Conservation (phyloP, 73 alveolate species). For the Tetrahymena borealis region DNA sequence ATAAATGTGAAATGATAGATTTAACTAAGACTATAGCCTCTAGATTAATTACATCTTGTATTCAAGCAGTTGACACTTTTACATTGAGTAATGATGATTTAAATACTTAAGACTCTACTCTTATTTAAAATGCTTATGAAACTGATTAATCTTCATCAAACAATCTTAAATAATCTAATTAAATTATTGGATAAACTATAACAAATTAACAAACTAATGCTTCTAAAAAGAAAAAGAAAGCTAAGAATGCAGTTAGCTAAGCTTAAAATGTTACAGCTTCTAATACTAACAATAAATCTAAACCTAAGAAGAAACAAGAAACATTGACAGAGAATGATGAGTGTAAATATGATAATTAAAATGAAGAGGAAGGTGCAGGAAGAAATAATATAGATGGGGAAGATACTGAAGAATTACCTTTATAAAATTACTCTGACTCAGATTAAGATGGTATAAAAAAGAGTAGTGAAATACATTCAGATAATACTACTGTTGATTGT, state of each 20-base stretch:
- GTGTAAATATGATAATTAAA: background rate
- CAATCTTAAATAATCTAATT: background rate
- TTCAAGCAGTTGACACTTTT: background rate
- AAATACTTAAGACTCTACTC: background rate
- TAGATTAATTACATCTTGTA: background rate
- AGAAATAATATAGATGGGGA: background rate
- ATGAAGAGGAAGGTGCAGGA: background rate
- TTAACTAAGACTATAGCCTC: background rate
- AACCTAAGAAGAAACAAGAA: background rate
- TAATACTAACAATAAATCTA: background rate
- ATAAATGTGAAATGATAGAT: background rate
- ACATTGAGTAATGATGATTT: background rate
- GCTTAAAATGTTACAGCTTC: background rate
- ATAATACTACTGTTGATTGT: background rate
- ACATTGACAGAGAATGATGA: background rate
- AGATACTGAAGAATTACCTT: background rate
- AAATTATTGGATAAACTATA: background rate
- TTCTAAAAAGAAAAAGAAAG: background rate
- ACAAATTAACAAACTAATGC: background rate
- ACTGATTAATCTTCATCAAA: background rate
- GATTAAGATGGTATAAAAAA: background rate
- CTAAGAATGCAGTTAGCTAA: no score
- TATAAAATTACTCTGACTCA: background rate
- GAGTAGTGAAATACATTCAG: background rate
- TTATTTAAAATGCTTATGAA: background rate